Conservation (phyloP, 2,329 filamentous ascomycete species). For the Pezizomycotina sp. region DNA sequence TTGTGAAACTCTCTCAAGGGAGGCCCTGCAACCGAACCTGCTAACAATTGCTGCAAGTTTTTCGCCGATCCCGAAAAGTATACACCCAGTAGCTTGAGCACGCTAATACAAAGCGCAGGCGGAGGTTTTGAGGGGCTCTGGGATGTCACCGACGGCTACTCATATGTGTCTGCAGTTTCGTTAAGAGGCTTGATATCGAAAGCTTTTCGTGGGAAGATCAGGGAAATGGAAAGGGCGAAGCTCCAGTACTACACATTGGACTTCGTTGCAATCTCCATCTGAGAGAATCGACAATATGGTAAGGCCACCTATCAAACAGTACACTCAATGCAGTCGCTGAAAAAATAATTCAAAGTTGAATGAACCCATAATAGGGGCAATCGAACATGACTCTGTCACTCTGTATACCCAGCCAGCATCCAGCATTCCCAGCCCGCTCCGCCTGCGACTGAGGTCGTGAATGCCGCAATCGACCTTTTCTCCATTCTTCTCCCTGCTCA, state of each 20-base stretch:
- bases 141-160: conserved; percentile 87
- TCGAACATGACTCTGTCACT: conserved; percentile 76
- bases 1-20: conserved; percentile 79
- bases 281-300: conserved; percentile 31
- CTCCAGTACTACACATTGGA: conserved; percentile 26
- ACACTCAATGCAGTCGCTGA: conserved; percentile 3
- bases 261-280: conserved; percentile 22
- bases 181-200: conserved; percentile 58
- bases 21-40: conserved; percentile 80
- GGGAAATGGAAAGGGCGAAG: conserved; percentile 16
- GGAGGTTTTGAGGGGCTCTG: conserved; percentile 85
- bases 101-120: conserved; percentile 77
- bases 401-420: conserved; percentile 48
- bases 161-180: conserved; percentile 77
- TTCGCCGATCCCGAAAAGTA: conserved; percentile 91
- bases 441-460: conserved; percentile 81
- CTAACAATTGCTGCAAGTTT: conserved; percentile 70
- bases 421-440: conserved; percentile 47
- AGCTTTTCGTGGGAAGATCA: conserved; percentile 44
- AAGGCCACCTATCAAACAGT: conserved; percentile 21
- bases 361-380: conserved; percentile 38
- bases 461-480: conserved; percentile 84
- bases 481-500: conserved; percentile 81
- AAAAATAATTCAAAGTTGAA: conserved; percentile 25
- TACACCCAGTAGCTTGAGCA: conserved; percentile 65